Conservation (phyloP, 257 asterid genomes). For the Datura wrightii region DNA sequence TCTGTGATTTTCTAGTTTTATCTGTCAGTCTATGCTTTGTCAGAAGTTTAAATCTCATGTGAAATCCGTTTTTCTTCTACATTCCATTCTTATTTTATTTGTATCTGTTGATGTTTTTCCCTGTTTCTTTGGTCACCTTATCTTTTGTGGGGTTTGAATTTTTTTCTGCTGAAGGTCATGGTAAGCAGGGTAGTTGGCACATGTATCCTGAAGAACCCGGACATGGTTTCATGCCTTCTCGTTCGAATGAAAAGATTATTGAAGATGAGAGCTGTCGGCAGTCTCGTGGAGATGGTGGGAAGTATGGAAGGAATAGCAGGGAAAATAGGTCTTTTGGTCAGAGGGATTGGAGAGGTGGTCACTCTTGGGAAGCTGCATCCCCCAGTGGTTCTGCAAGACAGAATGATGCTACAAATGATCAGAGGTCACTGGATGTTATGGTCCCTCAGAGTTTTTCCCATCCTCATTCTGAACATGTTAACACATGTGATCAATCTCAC, state of each 20-base stretch:
- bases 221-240: slow-evolving; percentile 70
- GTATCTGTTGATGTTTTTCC: slow-evolving; percentile 32
- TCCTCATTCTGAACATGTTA: slow-evolving; percentile 38
- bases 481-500: slow-evolving; percentile 53
- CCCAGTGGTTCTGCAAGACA: slow-evolving; percentile 68
- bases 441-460: slow-evolving; percentile 38
- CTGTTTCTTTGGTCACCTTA: slow-evolving; percentile 41
- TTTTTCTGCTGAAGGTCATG: slow-evolving; percentile 85
- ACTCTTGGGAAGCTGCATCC: slow-evolving; percentile 62
- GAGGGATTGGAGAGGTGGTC: slow-evolving; percentile 66
- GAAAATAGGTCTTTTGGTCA: slow-evolving; percentile 74
- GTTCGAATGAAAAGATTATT: slow-evolving; percentile 65
- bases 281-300: slow-evolving; percentile 68
- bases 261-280: slow-evolving; percentile 72
- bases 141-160: slow-evolving; percentile 41
- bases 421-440: slow-evolving; percentile 60
- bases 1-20: slow-evolving; percentile 38
- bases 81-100: neutral
- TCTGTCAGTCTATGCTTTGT: neutral
- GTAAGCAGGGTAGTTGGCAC: slow-evolving; percentile 95
- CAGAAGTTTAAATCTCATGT: neutral
- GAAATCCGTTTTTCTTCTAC: neutral
- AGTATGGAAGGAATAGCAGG: slow-evolving; percentile 57
- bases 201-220: slow-evolving; percentile 70
- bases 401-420: slow-evolving; percentile 50